These are phyloP conservation scores for Pestalotiopsis fici DNA, from an alignment of 2,329 filamentous ascomycete genomes.

Conservation along the genomic window DNA sequence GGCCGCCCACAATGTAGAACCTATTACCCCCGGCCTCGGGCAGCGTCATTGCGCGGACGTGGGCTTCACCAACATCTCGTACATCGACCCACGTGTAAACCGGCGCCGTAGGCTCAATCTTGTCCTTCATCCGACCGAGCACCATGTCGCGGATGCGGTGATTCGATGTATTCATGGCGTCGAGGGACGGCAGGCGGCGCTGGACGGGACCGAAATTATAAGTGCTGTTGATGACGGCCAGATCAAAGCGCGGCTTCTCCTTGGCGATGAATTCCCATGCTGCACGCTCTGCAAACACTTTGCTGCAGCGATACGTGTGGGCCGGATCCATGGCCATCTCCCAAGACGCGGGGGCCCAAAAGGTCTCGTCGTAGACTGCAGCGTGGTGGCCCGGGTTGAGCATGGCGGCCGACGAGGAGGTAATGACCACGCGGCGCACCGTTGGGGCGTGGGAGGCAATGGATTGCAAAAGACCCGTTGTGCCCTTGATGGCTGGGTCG, in stretches of 20 bases:
- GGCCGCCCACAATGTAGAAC: slow-evolving; percentile 63
- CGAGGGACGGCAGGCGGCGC: slow-evolving; percentile 62
- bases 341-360: slow-evolving; percentile 37
- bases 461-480: slow-evolving; percentile 48
- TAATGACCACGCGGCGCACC: slow-evolving; percentile 65
- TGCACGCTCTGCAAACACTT: slow-evolving; percentile 66
- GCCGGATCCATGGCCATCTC: slow-evolving; percentile 32
- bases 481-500: slow-evolving; percentile 57
- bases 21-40: slow-evolving; percentile 60
- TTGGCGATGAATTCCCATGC: slow-evolving; percentile 65
- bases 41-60: slow-evolving; percentile 60
- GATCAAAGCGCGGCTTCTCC: slow-evolving; percentile 57
- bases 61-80: slow-evolving; percentile 62
- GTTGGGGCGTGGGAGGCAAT: slow-evolving; percentile 42
- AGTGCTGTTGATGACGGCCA: slow-evolving; percentile 64
- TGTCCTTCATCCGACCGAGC: slow-evolving; percentile 60
- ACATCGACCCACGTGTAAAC: slow-evolving; percentile 63
- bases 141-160: slow-evolving; percentile 64
- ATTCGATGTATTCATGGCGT: slow-evolving; percentile 74
- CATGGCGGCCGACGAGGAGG: slow-evolving; percentile 48
- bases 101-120: slow-evolving; percentile 56
- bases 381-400: slow-evolving; percentile 37
- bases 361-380: slow-evolving; percentile 39
- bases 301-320: slow-evolving; percentile 39
- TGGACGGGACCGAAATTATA: slow-evolving; percentile 65